Base-by-base conservation (phyloP, 345 rosid species). In the Geranium rotundifolium region DNA sequence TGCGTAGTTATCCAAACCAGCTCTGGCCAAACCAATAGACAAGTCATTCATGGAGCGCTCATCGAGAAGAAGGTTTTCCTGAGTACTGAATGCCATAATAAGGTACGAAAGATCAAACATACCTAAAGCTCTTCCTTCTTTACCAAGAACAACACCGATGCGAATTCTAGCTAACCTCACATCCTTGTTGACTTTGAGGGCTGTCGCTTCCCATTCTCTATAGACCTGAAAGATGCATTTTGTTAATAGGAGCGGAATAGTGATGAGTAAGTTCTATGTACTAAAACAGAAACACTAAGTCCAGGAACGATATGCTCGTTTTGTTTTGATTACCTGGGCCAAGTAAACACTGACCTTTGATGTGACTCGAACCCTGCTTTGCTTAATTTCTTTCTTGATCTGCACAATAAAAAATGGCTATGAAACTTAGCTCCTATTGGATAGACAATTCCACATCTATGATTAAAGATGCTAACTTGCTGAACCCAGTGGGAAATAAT, bases 91-190 rank as follows among this genome's bases (percentile, higher is more conserved):
- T 18, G 5, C n/a, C 39, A 65, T 54, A 60, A 37, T 37, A n/a
- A n/a, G n/a, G 1, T 27, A 52, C 29, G 14, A 41, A 41, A 41
- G 14, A 41, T 41, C n/a, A 41, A 13, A 41, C 27, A 49, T 81
- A 92, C 98, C 95, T 79, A 89, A 80, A 72, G 95, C 96, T 69
- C 98, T 96, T 7, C 98, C 98, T 56, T 92, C 89, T 87, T 92
- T 92, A 23, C 96, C 98, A 54, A 92, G 87, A 74, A 92, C 98
- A 61, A 92, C 95, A 30, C 98, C 96, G 57, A 84, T 89, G 67
- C 96, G 98, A 67, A 92, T 81, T 56, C 79, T 95, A 54, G 84
- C 86, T 67, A 92, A 75, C 76, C 89, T 85, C 19, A 85, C 96
- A 80, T 85, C 89, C 67, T 80, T 76, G 65, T 84, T 76, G 31